Conservation (phyloP, 108 stramenopile genomes). For the Pseudonitzschia pungens region DNA sequence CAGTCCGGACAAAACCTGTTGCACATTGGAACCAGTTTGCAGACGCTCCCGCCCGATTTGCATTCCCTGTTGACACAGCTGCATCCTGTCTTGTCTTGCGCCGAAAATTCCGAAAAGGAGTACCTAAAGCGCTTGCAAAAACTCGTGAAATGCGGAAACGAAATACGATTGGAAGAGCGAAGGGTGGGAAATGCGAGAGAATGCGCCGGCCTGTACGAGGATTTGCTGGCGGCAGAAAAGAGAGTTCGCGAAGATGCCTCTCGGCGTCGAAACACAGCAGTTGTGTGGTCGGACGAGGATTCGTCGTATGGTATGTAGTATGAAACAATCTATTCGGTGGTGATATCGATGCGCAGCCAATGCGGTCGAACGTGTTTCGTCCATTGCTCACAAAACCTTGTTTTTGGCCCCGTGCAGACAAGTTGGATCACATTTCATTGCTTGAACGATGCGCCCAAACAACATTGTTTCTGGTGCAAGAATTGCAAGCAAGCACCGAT, state of each 20-base stretch:
- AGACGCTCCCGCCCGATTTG: conserved; percentile 79
- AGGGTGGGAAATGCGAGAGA: conserved; percentile 52
- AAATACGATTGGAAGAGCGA: conserved; percentile 47
- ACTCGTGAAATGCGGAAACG: conserved; percentile 49
- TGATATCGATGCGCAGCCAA: background rate
- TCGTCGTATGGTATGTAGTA: background rate
- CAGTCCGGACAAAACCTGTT: conserved; percentile 82
- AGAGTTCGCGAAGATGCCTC: conserved; percentile 38
- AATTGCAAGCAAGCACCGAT: conserved; percentile 62
- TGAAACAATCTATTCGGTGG: background rate
- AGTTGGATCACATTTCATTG: conserved; percentile 39
- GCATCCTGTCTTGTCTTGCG: conserved; percentile 55
- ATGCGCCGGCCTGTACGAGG: conserved; percentile 67
- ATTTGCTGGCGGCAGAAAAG: conserved; percentile 67
- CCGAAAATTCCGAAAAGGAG: conserved; percentile 50
- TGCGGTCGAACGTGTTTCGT: background rate
- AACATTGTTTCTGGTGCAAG: conserved; percentile 61
- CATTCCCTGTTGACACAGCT: conserved; percentile 67
- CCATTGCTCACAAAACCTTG: background rate
- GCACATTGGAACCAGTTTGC: conserved; percentile 77
- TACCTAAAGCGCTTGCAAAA: conserved; percentile 49
- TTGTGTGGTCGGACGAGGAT: conserved; percentile 5
- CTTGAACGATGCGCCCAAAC: conserved; percentile 82
- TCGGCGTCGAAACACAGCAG: conserved; percentile 16
- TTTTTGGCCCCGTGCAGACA: background rate